Base-by-base conservation (phyloP, 768 basidiomycete species). In the Pulveroboletus sp. region DNA sequence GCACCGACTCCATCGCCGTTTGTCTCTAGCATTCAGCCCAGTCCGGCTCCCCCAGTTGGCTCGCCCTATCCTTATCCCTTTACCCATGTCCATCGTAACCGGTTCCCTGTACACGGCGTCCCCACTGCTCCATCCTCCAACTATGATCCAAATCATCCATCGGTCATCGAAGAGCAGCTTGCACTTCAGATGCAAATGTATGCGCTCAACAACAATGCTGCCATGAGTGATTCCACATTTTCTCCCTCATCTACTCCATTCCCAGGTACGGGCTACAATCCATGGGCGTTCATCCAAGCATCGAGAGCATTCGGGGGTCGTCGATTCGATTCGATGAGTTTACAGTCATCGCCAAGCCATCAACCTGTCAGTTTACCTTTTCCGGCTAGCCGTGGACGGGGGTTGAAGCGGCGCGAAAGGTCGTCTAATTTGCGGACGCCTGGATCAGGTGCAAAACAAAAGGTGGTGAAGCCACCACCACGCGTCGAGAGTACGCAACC, bases 401-500 rank as follows among this genome's bases (percentile, higher is more conserved):
- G 77, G 1, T 49, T 76, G 42, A 77, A 77, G 60, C 76, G 75
- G 40, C 73, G 71, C 15, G 74, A 76, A 53, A 64, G 61, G 33
- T 70, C 73, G 5, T 38, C 53, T 8, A 73, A 73, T 50, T 51
- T 76, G 17, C 65, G 71, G 28, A 53, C 52, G 33, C 56, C 60
- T 17, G 41, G 36, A 1, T 42, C 58, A 10, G 59, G 46, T 13
- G 24, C 44, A 11, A 63, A 64, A 31, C 64, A 59, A 33, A 66
- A 73, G 45, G 31, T 8, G 45, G 68, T 82, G 32, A 82, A 82
- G 60, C 84, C 82, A 1, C 88, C 88, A 1, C 86, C 85, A 9
- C 75, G 88, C 11, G 88, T 90, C 15, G 84, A 89, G 58, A 89
- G 86, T 57, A 91, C 88, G 0, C 86, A 89, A 58, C 87, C 88